Conservation (phyloP, 176 grass and related monocot species). For the Eleusine coracana region DNA sequence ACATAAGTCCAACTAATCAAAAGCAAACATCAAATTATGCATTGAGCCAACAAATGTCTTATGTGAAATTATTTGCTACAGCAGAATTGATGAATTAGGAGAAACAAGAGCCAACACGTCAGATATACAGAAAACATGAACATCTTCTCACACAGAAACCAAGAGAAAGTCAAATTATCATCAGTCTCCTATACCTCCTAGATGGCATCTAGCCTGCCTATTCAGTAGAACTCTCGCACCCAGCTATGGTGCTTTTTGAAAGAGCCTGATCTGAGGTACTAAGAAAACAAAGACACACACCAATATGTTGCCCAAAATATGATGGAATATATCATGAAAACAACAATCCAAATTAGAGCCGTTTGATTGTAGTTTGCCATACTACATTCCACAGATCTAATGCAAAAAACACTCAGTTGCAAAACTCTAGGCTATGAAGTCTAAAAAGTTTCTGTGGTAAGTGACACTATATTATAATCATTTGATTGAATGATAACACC, state of each 20-base stretch:
- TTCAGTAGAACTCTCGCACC: not conserved
- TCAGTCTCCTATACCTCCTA: not conserved
- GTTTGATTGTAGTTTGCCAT: not conserved
- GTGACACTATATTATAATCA: not conserved
- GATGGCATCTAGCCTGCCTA: not conserved
- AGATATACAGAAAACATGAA: not conserved
- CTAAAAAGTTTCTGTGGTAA: constrained; percentile 12
- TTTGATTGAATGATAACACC: constrained; percentile 13
- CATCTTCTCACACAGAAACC: not conserved
- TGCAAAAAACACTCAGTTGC: constrained; percentile 8
- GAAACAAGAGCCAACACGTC: not conserved
- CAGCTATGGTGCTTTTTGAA: not conserved
- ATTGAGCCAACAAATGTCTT: not conserved
- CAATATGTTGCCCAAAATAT: not conserved
- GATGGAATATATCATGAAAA: not conserved
- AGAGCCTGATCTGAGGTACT: not conserved
- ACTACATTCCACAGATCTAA: not conserved
- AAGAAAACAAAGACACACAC: not conserved
- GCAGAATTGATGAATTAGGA: not conserved
- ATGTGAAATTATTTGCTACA: not conserved
- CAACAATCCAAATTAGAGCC: not conserved
- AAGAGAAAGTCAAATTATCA: constrained; percentile 12
- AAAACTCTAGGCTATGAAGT: not conserved
- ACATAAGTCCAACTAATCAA: not conserved
- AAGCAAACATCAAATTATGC: not conserved